phyloP scores from a whole-genome alignment of 2,329 filamentous ascomycete species.

The Claviceps quebecensis region DNA sequence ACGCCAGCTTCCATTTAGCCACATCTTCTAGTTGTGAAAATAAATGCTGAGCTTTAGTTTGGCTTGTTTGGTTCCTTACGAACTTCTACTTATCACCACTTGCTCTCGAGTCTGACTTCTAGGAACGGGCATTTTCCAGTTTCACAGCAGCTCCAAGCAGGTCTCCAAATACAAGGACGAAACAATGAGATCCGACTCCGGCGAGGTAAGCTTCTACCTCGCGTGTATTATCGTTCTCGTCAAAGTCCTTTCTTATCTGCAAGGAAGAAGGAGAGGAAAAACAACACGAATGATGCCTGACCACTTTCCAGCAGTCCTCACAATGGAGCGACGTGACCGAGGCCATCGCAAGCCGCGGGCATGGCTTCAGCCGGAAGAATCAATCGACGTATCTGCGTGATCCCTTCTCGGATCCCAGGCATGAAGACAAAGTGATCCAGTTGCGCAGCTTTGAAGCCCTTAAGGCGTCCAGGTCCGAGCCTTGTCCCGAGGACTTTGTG shows the following conservation, averaged over 20 bases:
- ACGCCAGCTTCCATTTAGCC: not conserved
- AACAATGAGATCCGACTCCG: constrained; percentile 1
- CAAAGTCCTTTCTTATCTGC: not conserved
- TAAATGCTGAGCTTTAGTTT: not conserved
- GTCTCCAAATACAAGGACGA: too few species aligned
- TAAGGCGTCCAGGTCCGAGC: not conserved
- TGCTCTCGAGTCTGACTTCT: not conserved
- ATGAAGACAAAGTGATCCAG: constrained; percentile 4
- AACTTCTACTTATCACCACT: not conserved
- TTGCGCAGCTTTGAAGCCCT: constrained; percentile 2
- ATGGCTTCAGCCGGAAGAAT: not conserved
- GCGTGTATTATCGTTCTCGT: not conserved
- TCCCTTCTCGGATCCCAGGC: constrained; percentile 4
- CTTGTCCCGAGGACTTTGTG: constrained; percentile 1
- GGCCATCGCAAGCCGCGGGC: not conserved
- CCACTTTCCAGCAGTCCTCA: not conserved
- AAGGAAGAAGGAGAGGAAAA: not conserved
- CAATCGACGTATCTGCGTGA: not conserved
- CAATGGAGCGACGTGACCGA: constrained; percentile 4
- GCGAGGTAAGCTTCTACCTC: not conserved
- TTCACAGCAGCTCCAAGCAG: not conserved
- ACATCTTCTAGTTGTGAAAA: too few species aligned
- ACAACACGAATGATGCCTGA: not conserved
- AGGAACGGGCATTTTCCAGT: not conserved
- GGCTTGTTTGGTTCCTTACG: not conserved